Percentiles rank a stretch among this genome's conserved stretches.
These are phyloP conservation scores for Bipolaris gigantea DNA, from an alignment of 2,329 filamentous ascomycete species.

Conservation along the genomic window DNA sequence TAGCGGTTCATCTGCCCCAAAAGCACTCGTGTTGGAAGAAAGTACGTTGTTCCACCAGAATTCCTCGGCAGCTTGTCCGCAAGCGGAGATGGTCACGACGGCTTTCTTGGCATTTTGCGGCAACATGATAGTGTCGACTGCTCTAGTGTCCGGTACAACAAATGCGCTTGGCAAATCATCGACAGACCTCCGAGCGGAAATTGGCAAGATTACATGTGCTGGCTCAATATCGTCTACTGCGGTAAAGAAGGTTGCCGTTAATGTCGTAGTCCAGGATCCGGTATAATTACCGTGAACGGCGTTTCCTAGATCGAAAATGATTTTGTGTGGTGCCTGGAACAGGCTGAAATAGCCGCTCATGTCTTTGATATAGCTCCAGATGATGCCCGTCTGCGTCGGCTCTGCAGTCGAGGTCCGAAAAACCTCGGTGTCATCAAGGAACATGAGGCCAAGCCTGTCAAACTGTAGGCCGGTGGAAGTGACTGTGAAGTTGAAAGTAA, in stretches of 20 bases:
- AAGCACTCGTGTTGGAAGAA: constrained; percentile 61
- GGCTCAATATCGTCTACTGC: constrained; percentile 48
- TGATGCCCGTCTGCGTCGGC: constrained; percentile 69
- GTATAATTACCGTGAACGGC: constrained; percentile 72
- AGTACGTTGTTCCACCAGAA: constrained; percentile 85
- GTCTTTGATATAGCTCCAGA: constrained; percentile 78
- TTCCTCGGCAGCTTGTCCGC: constrained; percentile 75
- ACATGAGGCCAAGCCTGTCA: constrained; percentile 76
- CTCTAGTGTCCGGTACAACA: constrained; percentile 63
- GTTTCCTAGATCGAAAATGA: constrained; percentile 78
- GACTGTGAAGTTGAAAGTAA: constrained; percentile 76
- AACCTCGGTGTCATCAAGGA: constrained; percentile 75
- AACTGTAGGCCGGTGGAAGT: constrained; percentile 72
- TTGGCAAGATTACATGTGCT: constrained; percentile 68
- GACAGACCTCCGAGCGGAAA: constrained; percentile 58
- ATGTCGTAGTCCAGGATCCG: constrained; percentile 70
- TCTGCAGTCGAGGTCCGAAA: constrained; percentile 83
- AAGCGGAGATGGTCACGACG: constrained; percentile 74
- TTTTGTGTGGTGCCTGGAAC: constrained; percentile 68
- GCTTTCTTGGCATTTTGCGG: constrained; percentile 69
- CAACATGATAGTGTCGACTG: constrained; percentile 62
- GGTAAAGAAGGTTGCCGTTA: constrained; percentile 73
- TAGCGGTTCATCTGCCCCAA: constrained; percentile 60
- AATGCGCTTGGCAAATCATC: constrained; percentile 66
- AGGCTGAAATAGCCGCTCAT: constrained; percentile 71